Percentiles rank a stretch among this genome's conserved stretches.
Conservation (phyloP, 768 basidiomycete genomes). For the Ramaria rubella region DNA sequence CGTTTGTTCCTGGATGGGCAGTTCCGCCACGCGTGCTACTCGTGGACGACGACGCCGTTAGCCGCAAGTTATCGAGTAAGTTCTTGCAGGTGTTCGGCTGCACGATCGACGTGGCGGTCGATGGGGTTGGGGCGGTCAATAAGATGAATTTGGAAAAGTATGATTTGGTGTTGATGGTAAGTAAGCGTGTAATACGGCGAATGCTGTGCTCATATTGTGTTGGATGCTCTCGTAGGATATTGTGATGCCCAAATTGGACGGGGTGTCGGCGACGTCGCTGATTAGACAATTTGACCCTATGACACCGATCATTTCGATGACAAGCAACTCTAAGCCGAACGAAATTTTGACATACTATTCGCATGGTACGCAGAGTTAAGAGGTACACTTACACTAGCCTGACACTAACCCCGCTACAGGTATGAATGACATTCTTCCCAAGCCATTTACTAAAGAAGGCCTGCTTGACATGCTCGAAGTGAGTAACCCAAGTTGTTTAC, state of each 20-base stretch:
- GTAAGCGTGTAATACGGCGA: conserved; percentile 10
- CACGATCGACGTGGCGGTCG: conserved; percentile 88
- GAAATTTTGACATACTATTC: conserved; percentile 90
- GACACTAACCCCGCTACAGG: conserved; percentile 39
- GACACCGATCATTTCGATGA: conserved; percentile 99
- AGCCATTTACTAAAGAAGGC: conserved; percentile 95
- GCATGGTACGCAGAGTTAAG: conserved; percentile 46
- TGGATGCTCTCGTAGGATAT: conserved; percentile 60
- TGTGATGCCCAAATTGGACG: conserved; percentile 87
- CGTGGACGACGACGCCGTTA: conserved; percentile 94
- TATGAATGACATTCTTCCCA: conserved; percentile 96
- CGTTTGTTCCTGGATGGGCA: conserved; percentile 86
- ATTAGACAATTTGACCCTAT: conserved; percentile 93
- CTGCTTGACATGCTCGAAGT: conserved; percentile 91
- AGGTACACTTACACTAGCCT: too few relatives aligned
- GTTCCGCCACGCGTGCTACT: conserved; percentile 86
- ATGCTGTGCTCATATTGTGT: not conserved
- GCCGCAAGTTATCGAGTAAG: conserved; percentile 80
- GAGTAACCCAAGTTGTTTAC: conserved; percentile 3
- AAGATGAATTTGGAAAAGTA: conserved; percentile 98
- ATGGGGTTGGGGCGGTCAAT: conserved; percentile 85
- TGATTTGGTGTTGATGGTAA: conserved; percentile 87
- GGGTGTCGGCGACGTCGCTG: conserved; percentile 84
- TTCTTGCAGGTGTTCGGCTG: conserved; percentile 95
- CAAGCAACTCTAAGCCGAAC: conserved; percentile 86